phyloP scores from a whole-genome alignment of 2,329 filamentous ascomycete genomes.

The Ascocoryne sarcoides region DNA sequence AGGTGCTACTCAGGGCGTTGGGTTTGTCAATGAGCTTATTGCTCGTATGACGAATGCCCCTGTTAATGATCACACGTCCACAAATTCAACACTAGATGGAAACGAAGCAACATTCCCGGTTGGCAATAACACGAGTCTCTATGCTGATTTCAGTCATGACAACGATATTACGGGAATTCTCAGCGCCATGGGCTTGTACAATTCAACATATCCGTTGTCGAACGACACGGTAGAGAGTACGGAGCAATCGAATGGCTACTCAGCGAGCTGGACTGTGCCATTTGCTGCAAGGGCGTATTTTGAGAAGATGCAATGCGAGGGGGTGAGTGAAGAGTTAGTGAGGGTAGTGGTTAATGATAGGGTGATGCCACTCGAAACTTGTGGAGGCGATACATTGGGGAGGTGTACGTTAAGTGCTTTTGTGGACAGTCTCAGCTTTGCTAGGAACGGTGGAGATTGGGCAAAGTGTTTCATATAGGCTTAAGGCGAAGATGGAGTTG shows the following conservation, averaged over 20 bases:
- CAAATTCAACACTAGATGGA: slow-evolving; percentile 68
- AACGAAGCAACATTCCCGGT: slow-evolving; percentile 65
- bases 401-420: slow-evolving; percentile 63
- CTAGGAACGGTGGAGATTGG: slow-evolving; percentile 65
- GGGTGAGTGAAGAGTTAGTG: slow-evolving; percentile 58
- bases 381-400: slow-evolving; percentile 60
- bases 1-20: slow-evolving; percentile 77
- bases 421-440: slow-evolving; percentile 68
- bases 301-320: slow-evolving; percentile 70
- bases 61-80: slow-evolving; percentile 65
- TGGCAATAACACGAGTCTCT: slow-evolving; percentile 46
- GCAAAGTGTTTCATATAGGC: slow-evolving; percentile 40
- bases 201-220: slow-evolving; percentile 47
- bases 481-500: no score
- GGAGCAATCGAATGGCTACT: slow-evolving; percentile 55
- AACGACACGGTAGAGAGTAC: slow-evolving; percentile 42
- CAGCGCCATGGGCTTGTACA: slow-evolving; percentile 71
- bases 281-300: slow-evolving; percentile 77
- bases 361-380: slow-evolving; percentile 63
- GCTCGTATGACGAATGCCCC: slow-evolving; percentile 63
- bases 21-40: slow-evolving; percentile 80
- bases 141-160: slow-evolving; percentile 89
- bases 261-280: slow-evolving; percentile 70
- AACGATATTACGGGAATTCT: slow-evolving; percentile 76
- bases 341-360: slow-evolving; percentile 77